A percentile compares a stretch with the other conserved stretches of the same genome.
These are phyloP conservation scores for Annulohypoxylon bovei DNA, from an alignment of 495 filamentous ascomycete species.

Conservation along the genomic window DNA sequence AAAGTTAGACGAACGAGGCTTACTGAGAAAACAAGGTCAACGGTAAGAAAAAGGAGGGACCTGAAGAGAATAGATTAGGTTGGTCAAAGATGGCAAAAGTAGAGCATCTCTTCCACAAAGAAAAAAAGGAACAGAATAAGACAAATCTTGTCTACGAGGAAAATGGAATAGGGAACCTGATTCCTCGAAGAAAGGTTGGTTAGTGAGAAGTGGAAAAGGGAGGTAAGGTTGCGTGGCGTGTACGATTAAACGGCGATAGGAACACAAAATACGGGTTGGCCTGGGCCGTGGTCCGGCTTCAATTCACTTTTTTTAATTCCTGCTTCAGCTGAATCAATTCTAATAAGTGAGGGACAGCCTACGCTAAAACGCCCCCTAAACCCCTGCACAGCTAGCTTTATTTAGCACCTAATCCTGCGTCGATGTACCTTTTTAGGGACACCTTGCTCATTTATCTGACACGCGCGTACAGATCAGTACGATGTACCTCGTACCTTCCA, in stretches of 20 bases:
- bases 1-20: conserved; percentile 27
- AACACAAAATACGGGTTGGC: conserved; percentile 33
- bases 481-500: conserved; percentile 21
- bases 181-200: conserved; percentile 32
- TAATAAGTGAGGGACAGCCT: conserved; percentile 22
- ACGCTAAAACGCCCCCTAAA: conserved; percentile 27
- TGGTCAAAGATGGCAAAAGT: conserved; percentile 41
- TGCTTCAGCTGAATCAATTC: conserved; percentile 35
- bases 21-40: conserved; percentile 16
- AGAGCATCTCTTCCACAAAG: conserved; percentile 38
- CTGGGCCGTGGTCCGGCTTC: conserved; percentile 36
- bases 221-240: conserved; percentile 40
- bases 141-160: conserved; percentile 21
- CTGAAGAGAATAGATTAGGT: conserved; percentile 41
- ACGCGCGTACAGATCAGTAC: conserved; percentile 27
- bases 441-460: conserved; percentile 40
- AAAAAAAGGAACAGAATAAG: conserved; percentile 23
- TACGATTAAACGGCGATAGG: conserved; percentile 39
- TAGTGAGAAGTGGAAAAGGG: conserved; percentile 17
- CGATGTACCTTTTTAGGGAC: conserved; percentile 23
- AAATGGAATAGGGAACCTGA: conserved; percentile 24
- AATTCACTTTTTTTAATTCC: conserved; percentile 27
- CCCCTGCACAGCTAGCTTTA: conserved; percentile 39
- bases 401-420: conserved; percentile 29
- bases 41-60: conserved; percentile 36